Conservation (phyloP, 768 basidiomycete species). For the Suillus luteus region DNA sequence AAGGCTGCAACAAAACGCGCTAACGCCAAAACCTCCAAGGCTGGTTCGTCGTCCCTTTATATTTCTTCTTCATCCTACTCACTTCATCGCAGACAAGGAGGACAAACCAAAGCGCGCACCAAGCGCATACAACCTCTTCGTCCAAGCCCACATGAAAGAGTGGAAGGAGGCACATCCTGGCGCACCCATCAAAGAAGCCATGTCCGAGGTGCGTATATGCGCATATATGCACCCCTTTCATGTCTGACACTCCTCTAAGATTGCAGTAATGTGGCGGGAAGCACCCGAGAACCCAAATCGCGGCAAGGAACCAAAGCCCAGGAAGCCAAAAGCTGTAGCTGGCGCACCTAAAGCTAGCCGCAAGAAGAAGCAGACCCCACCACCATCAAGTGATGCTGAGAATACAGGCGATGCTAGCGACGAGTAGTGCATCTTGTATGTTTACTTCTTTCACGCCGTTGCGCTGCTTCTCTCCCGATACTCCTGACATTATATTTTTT, state of each 20-base stretch:
- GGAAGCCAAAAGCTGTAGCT: slow-evolving; percentile 43
- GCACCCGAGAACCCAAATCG: slow-evolving; percentile 67
- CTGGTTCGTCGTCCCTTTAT: slow-evolving; percentile 28
- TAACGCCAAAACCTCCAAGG: slow-evolving; percentile 45
- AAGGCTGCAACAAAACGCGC: slow-evolving; percentile 59
- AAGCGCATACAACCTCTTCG: slow-evolving; percentile 59
- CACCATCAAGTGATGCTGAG: slow-evolving; percentile 27
- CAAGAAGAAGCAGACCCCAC: slow-evolving; percentile 20
- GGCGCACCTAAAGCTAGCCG: slow-evolving; percentile 9
- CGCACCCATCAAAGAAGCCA: slow-evolving; percentile 54
- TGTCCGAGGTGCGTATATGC: slow-evolving; percentile 38
- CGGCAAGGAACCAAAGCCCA: slow-evolving; percentile 51
- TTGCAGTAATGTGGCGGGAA: slow-evolving; percentile 57
- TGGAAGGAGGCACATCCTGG: slow-evolving; percentile 57
- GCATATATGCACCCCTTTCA: neutral
- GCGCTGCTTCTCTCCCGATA: slow-evolving; percentile 2
- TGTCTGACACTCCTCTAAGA: slow-evolving; percentile 37
- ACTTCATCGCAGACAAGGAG: slow-evolving; percentile 32
- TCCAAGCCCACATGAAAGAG: slow-evolving; percentile 55
- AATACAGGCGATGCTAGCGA: slow-evolving; percentile 26
- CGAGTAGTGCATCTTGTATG: slow-evolving; percentile 17
- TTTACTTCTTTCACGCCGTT: neutral
- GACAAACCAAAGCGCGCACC: slow-evolving; percentile 61
- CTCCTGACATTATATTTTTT: slow-evolving; percentile 13
- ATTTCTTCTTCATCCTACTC: slow-evolving; percentile 9